phyloP scores from a whole-genome alignment of 495 filamentous ascomycete genomes.

The Lophiotrema nucula region DNA sequence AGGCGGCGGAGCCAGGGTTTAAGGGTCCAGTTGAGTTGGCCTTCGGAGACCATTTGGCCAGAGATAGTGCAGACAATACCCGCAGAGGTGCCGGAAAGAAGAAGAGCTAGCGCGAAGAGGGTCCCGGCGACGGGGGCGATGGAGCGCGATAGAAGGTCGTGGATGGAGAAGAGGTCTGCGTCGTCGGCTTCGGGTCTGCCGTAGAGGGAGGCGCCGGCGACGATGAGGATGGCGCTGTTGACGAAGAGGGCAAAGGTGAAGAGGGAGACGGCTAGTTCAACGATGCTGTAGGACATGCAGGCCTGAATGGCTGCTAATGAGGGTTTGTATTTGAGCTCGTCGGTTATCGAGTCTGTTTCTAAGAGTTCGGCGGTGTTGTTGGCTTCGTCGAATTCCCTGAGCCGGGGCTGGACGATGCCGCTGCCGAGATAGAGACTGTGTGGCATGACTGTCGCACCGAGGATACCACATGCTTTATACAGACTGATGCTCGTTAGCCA shows the following conservation, averaged over 20 bases:
- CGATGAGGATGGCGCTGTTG: conserved; percentile 87
- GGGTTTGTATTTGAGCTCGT: conserved; percentile 61
- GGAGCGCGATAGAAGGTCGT: conserved; percentile 66
- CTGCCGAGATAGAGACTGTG: conserved; percentile 88
- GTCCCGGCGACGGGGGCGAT: conserved; percentile 72
- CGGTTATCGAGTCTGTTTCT: conserved; percentile 20
- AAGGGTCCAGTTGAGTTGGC: conserved; percentile 69
- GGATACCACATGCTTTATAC: conserved; percentile 88
- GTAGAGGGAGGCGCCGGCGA: conserved; percentile 77
- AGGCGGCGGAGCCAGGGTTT: conserved; percentile 71
- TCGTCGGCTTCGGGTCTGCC: conserved; percentile 52
- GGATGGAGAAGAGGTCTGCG: conserved; percentile 80
- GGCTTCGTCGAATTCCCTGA: conserved; percentile 69
- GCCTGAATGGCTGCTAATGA: conserved; percentile 72
- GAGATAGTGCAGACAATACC: conserved; percentile 83
- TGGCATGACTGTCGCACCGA: conserved; percentile 93
- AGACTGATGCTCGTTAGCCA: conserved; percentile 50
- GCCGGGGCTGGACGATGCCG: conserved; percentile 79
- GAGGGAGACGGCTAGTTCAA: conserved; percentile 67
- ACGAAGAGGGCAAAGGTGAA: conserved; percentile 91
- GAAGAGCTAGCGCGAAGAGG: conserved; percentile 72
- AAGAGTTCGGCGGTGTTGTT: conserved; percentile 18
- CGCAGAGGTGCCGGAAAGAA: conserved; percentile 73
- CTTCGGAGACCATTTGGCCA: conserved; percentile 80
- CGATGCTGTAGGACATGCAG: conserved; percentile 78